Base-by-base conservation (phyloP, 768 basidiomycete species). In the Leccinellum albellum region DNA sequence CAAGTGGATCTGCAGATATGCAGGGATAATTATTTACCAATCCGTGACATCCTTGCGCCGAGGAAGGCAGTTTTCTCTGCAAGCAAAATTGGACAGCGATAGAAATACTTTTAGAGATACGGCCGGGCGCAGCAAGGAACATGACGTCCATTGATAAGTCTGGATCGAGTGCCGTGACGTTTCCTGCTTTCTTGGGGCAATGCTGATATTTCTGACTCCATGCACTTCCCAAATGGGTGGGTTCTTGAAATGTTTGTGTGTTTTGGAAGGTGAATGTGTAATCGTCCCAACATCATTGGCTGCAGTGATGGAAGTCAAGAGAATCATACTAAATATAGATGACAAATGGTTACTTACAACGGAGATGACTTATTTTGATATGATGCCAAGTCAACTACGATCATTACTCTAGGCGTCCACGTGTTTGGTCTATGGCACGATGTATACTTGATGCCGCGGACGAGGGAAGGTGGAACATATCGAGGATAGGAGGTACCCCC, bases 341-440 rank as follows among this genome's bases (percentile, higher is more conserved):
- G 59, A 3, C 54, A 24, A 63, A 65, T 56, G 51, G 45, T 62
- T 58, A 60, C 61, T 65, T 55, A 61, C 61, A 24, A 37, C 12
- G 29, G 17, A 15, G 13, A 54, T 24, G 10, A 13, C 49, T 53
- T 17, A 33, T 54, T 12, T 37, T 33, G 47, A 51, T 24, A 49
- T 10, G 14, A 46, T 13, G 17, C 20, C 29, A 31, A 17, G 24
- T 44, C 28, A 17, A 50, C 53, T 51, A 58, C 23, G 61, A 50
- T 40, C 51, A 60, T 52, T 50, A 26, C 59, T 52, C 54, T 24
- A 75, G 50, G 42, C 80, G 72, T 15, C 65, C 54, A 33, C 64
- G 66, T 50, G 74, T 77, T 67, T 91, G 89, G 57, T 84, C 83
- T 13, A 89, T 68, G 5, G 88, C 89, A 33, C 87, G 81, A 61